A percentile compares a stretch with the other conserved stretches of the same genome.
phyloP scores from a whole-genome alignment of 352 stramenopile species.

The Pythium sp. region DNA sequence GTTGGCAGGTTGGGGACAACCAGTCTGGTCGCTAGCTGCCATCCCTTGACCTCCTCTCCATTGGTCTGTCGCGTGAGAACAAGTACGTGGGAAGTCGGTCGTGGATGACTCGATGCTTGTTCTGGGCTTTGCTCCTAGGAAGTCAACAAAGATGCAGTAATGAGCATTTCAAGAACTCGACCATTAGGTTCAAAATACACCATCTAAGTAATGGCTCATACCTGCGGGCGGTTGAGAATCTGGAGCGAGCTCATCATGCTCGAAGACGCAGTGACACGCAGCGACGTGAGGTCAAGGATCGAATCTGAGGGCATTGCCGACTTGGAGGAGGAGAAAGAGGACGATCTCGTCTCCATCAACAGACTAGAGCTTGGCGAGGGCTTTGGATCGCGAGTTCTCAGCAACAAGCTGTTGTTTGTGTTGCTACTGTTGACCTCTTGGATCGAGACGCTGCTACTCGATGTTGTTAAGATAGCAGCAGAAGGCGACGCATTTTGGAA shows the following conservation, averaged over 20 bases:
- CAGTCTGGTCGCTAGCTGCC: conserved; percentile 22
- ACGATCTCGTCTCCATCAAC: conserved; percentile 7
- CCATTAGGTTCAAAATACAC: no score
- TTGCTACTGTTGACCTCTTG: not conserved
- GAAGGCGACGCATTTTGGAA: conserved; percentile 1
- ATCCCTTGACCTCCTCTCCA: conserved; percentile 12
- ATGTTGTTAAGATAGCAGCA: not conserved
- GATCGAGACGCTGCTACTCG: not conserved
- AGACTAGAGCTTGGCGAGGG: not conserved
- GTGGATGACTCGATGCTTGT: conserved; percentile 3
- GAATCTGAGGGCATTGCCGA: not conserved
- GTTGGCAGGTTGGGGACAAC: conserved; percentile 30
- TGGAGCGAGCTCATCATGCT: conserved; percentile 31
- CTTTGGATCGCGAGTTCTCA: not conserved
- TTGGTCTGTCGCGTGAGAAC: conserved; percentile 16
- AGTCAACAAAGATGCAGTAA: not conserved
- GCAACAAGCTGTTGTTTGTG: not conserved
- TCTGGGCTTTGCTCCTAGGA: conserved; percentile 3
- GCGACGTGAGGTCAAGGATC: conserved; percentile 39
- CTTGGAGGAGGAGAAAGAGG: not conserved
- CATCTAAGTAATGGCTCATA: not conserved
- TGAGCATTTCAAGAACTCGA: not conserved
- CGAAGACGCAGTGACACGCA: conserved; percentile 30
- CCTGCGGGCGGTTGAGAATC: conserved; percentile 24
- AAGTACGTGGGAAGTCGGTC: conserved; percentile 26